A percentile compares a stretch with the other conserved stretches of the same genome.
Evolutionary conservation across 805 yeast species (phyloP).

Genomic region (Metschnikowia henanensis): DNA sequence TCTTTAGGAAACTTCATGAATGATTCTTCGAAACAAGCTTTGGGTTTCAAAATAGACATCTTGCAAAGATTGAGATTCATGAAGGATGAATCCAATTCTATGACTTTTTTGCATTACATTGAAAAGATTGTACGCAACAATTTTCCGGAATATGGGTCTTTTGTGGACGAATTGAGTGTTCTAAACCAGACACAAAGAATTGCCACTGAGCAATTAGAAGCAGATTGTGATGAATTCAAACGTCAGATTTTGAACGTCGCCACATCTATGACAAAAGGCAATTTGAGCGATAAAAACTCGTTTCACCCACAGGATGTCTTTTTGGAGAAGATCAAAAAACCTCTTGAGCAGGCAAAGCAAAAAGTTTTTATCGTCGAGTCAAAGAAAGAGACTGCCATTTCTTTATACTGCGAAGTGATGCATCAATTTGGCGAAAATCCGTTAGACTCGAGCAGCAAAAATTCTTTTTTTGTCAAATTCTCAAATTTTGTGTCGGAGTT

Average conservation of each 20-base stretch:
- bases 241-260: conserved; percentile 66
- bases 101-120: conserved; percentile 90
- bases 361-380: conserved; percentile 65
- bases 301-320: conserved; percentile 87
- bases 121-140: conserved; percentile 83
- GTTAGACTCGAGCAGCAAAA: conserved; percentile 61
- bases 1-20: conserved; percentile 97
- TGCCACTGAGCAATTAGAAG: conserved; percentile 76
- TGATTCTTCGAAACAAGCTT: conserved; percentile 86
- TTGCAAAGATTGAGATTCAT: conserved; percentile 86
- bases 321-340: conserved; percentile 57
- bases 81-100: conserved; percentile 83
- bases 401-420: conserved; percentile 73
- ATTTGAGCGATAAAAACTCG: conserved; percentile 70
- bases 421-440: conserved; percentile 89
- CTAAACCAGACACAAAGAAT: conserved; percentile 64
- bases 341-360: conserved; percentile 71
- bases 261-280: conserved; percentile 76
- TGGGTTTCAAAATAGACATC: conserved; percentile 89
- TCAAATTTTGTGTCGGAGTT: conserved; percentile 78
- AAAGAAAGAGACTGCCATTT: conserved; percentile 60
- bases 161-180: conserved; percentile 70
- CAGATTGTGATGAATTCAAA: conserved; percentile 67
- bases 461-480: conserved; percentile 75
- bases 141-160: conserved; percentile 75